Evolutionary conservation across 148 eudicot genomes (phyloP), one percentile per base, ranked within the genome.

Genomic region (Selenicereus undatus): DNA sequence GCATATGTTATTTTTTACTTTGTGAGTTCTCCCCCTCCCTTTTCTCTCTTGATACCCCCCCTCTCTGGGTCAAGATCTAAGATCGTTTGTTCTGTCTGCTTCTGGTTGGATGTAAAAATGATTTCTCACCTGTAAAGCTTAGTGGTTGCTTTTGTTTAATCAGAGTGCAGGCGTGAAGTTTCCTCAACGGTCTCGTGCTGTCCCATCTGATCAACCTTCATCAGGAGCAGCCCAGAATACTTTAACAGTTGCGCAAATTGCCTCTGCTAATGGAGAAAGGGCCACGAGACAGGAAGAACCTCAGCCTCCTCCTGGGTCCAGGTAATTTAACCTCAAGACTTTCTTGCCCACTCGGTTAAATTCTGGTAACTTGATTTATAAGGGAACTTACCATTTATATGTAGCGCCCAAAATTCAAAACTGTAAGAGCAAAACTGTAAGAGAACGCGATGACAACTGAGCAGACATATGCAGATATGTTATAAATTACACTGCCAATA

Each of bases 121-220:
- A 39, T 32, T 11, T 62, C 50, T 71, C 8, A 71, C 50, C 12
- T 50, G 11, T 29, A 74, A 75, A 65, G 73, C 71, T 51, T 35
- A 42, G 54, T 80, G 42, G 35, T 73, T 36, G 29, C 64, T 76
- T 71, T 3, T 78, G 24, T 77, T 65, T 78, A 43, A 80, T 79
- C 92, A 96, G 99, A 92, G 83, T 94, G 95, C 95, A 85, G 99
- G 98, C 48, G 93, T 96, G 74, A 86, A 96, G 83, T 96, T 96
- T 86, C 92, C 95, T 70, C 88, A 83, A 78, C 89, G 90, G 75
- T 78, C 90, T 81, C 84, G 64, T 71, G 86, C 78, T 42, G 77
- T 76, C 62, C 84, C 91, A 50, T 76, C 86, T 64, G 84, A 83
- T 81, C 84, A 81, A 60, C 78, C 87, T 45, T 74, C 87, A 64